These are phyloP conservation scores for Turritis glabra DNA, from an alignment of 345 rosid species.

Conservation along the genomic window DNA sequence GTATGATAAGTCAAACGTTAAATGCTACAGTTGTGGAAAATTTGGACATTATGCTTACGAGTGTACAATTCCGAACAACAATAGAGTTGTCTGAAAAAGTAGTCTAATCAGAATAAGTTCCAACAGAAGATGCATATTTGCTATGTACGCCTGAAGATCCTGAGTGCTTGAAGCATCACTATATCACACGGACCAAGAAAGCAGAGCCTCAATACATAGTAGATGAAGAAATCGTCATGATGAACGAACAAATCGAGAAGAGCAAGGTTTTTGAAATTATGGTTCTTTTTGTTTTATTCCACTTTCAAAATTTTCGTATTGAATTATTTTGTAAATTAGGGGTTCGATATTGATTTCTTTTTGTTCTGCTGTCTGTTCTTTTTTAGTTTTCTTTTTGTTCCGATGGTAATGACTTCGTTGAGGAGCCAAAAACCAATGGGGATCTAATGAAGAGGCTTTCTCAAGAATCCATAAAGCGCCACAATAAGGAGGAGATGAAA, in stretches of 20 bases:
- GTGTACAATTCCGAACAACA: too few species aligned
- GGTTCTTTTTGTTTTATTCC: neutral
- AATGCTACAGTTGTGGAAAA: too few species aligned
- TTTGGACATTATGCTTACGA: too few species aligned
- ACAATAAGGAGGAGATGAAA: neutral
- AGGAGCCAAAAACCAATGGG: neutral
- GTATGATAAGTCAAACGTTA: too few species aligned
- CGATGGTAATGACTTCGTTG: neutral
- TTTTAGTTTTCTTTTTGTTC: neutral
- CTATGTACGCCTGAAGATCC: neutral
- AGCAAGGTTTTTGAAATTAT: neutral
- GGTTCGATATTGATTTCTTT: neutral
- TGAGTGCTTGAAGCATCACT: constrained; percentile 7
- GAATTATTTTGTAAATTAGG: neutral
- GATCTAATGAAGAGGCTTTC: constrained; percentile 1
- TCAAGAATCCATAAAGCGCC: neutral
- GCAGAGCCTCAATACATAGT: neutral
- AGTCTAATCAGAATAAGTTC: too few species aligned
- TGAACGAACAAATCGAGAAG: neutral
- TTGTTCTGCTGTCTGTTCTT: neutral
- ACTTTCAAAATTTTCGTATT: neutral
- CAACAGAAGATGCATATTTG: neutral
- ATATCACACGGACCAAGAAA: neutral
- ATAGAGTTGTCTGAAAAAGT: too few species aligned
- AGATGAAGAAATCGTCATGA: neutral